These are phyloP conservation scores for Salix purpurea DNA, from an alignment of 345 rosid species.

Conservation along the genomic window DNA sequence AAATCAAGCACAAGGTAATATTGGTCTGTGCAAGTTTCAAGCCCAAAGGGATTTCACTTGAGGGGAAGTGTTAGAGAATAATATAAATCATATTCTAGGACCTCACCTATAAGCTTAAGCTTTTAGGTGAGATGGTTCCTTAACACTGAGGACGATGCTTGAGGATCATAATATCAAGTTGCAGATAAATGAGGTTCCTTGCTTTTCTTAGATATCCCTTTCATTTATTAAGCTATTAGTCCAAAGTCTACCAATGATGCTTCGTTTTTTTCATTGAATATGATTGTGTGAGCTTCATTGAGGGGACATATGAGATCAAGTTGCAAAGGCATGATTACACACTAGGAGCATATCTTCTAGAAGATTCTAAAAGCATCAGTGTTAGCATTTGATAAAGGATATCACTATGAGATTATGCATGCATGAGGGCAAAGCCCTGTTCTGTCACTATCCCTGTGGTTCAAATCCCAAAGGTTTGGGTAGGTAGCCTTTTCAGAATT, in stretches of 20 bases:
- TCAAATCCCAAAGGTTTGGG: background rate
- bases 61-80: too few species aligned
- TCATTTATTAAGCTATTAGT: constrained; percentile 4
- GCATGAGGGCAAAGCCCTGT: background rate
- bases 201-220: background rate
- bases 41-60: too few species aligned
- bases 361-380: background rate
- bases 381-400: background rate
- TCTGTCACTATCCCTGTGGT: background rate
- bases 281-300: background rate
- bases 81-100: too few species aligned
- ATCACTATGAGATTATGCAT: background rate
- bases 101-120: too few species aligned
- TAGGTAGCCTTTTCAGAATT: background rate
- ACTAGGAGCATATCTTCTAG: background rate
- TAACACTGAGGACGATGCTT: constrained; percentile 52
- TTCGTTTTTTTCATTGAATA: background rate
- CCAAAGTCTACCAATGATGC: background rate
- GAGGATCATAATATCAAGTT: constrained; percentile 30
- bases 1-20: too few species aligned
- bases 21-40: too few species aligned
- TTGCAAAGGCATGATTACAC: background rate
- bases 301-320: background rate
- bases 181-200: background rate
- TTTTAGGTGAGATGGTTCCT: too few species aligned